These are phyloP conservation scores for Xylariaceae sp. DNA, from an alignment of 2,329 filamentous ascomycete genomes.

Conservation along the genomic window DNA sequence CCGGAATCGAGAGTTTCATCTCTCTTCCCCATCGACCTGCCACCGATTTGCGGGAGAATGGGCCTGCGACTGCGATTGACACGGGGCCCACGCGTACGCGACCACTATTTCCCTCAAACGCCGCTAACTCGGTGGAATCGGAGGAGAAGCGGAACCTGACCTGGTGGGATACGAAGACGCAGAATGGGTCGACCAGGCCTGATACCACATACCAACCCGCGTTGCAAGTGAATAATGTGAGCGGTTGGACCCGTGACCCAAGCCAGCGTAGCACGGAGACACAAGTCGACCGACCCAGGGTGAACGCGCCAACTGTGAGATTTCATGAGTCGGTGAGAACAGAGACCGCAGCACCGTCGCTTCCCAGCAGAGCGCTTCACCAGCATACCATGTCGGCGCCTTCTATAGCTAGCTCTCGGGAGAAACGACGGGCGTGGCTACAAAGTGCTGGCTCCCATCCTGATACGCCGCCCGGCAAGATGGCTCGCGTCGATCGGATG, in stretches of 20 bases:
- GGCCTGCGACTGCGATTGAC: slow-evolving; percentile 77
- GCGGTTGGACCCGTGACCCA: slow-evolving; percentile 52
- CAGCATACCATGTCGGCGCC: slow-evolving; percentile 59
- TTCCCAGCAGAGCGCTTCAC: slow-evolving; percentile 34
- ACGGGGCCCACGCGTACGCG: slow-evolving; percentile 37
- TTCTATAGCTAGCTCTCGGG: slow-evolving; percentile 49
- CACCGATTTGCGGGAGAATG: slow-evolving; percentile 58
- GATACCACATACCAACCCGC: slow-evolving; percentile 51
- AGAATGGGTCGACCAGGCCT: slow-evolving; percentile 60
- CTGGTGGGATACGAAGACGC: slow-evolving; percentile 61
- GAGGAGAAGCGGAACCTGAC: slow-evolving; percentile 48
- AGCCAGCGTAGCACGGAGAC: slow-evolving; percentile 51
- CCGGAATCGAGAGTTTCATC: slow-evolving; percentile 90
- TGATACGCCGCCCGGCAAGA: slow-evolving; percentile 35
- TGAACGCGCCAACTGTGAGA: slow-evolving; percentile 44
- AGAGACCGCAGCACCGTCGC: slow-evolving; percentile 19
- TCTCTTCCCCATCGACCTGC: slow-evolving; percentile 59
- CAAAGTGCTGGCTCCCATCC: slow-evolving; percentile 45
- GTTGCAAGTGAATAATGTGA: slow-evolving; percentile 47
- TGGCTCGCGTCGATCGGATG: slow-evolving; percentile 49
- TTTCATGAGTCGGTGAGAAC: slow-evolving; percentile 45
- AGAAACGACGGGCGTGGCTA: slow-evolving; percentile 70
- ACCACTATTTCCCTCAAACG: slow-evolving; percentile 25
- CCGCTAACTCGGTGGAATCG: slow-evolving; percentile 27
- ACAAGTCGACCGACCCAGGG: slow-evolving; percentile 46